A percentile compares a stretch with the other conserved stretches of the same genome.
Conservation (phyloP, 2,329 filamentous ascomycete genomes). For the Raffaelea albimanens region DNA sequence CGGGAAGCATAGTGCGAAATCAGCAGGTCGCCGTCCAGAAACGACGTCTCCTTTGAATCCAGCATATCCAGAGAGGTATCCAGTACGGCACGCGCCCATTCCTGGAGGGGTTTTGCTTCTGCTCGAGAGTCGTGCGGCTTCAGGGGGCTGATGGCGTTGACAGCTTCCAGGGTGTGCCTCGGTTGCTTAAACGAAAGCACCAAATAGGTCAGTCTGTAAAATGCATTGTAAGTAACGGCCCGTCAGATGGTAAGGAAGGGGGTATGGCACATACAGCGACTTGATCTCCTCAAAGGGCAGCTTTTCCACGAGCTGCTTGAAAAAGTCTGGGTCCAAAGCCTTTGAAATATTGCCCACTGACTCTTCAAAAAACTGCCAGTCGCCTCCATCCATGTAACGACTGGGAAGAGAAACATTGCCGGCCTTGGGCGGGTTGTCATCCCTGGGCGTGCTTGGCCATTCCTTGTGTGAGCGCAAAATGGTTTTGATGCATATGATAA, state of each 20-base stretch:
- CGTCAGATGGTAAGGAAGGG: background rate
- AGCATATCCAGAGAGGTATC: background rate
- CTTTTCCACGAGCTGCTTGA: background rate
- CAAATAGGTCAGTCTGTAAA: background rate
- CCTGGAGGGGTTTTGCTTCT: background rate
- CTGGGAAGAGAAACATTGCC: background rate
- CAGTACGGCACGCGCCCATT: background rate
- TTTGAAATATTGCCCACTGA: background rate
- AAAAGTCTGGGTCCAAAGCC: background rate
- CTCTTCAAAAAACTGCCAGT: background rate
- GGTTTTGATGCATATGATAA: too few relatives aligned
- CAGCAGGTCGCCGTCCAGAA: background rate
- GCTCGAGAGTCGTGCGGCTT: background rate
- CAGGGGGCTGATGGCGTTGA: background rate
- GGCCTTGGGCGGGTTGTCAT: too few relatives aligned
- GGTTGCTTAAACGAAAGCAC: background rate
- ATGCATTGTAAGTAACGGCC: background rate
- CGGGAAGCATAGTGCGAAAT: background rate
- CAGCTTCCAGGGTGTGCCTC: too few relatives aligned
- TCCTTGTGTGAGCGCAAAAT: too few relatives aligned
- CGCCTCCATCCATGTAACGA: background rate
- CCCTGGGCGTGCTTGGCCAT: background rate
- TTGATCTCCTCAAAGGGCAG: conserved; percentile 1
- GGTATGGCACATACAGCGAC: background rate
- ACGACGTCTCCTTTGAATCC: too few relatives aligned